phyloP scores from a whole-genome alignment of 78 protist genomes.

The Planoprotostelium fungivorum region DNA sequence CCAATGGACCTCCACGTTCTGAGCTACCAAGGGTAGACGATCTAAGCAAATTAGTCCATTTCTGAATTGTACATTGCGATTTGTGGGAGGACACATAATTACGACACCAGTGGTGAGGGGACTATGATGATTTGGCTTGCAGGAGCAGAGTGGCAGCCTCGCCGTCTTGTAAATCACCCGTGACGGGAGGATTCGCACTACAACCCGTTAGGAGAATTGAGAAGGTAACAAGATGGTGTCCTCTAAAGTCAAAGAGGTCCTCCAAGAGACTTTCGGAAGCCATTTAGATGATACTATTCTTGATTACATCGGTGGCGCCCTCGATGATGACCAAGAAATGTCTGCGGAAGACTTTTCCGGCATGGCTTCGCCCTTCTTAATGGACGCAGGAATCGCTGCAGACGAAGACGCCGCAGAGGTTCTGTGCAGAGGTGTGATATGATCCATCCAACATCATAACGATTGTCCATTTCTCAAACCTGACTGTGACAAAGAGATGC shows the following conservation, averaged over 20 bases:
- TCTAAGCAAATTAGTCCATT: too few relatives aligned
- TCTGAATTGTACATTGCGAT: too few relatives aligned
- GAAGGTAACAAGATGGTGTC: slow-evolving; percentile 5
- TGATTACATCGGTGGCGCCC: slow-evolving; percentile 48
- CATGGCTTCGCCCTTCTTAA: slow-evolving; percentile 36
- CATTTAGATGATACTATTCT: slow-evolving; percentile 57
- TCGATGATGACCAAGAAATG: slow-evolving; percentile 30
- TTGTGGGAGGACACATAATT: too few relatives aligned
- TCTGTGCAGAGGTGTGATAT: neutral
- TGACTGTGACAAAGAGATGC: neutral
- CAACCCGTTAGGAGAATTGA: too few relatives aligned
- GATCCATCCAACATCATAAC: neutral
- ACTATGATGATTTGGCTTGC: too few relatives aligned
- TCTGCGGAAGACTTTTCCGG: slow-evolving; percentile 44
- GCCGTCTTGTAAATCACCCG: too few relatives aligned
- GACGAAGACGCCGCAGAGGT: slow-evolving; percentile 9
- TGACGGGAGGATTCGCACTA: too few relatives aligned
- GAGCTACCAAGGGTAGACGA: too few relatives aligned
- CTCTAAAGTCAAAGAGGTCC: slow-evolving; percentile 24
- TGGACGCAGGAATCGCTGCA: slow-evolving; percentile 26
- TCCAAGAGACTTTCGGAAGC: slow-evolving; percentile 18
- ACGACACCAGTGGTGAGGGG: too few relatives aligned
- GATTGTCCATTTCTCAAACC: neutral
- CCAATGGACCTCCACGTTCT: too few relatives aligned
- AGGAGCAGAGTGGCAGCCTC: too few relatives aligned